A percentile compares a stretch with the other conserved stretches of the same genome.
These are phyloP conservation scores for Clohesyomyces aquaticus DNA, from an alignment of 495 filamentous ascomycete genomes.

Conservation along the genomic window DNA sequence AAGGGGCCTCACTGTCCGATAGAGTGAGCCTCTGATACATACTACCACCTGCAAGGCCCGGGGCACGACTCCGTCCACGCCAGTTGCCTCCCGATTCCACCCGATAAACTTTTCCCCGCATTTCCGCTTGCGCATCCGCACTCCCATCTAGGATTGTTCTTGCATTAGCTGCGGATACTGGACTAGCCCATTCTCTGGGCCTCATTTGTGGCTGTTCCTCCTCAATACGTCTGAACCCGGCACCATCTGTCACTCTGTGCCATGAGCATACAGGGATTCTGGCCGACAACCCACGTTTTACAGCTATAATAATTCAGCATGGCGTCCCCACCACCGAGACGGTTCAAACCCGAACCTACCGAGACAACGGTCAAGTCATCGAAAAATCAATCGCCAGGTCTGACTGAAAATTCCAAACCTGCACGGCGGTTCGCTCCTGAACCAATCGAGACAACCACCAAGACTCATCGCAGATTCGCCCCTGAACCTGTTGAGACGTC, in stretches of 20 bases:
- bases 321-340: constrained; percentile 35
- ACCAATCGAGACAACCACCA: constrained; percentile 64
- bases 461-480: constrained; percentile 48
- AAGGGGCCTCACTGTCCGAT: neutral
- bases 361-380: constrained; percentile 44
- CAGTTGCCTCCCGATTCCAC: constrained; percentile 22
- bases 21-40: neutral
- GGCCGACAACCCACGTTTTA: constrained; percentile 3
- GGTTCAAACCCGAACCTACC: constrained; percentile 45
- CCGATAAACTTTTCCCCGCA: constrained; percentile 36
- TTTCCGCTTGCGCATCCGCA: constrained; percentile 13
- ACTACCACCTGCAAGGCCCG: neutral
- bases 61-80: constrained; percentile 1
- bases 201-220: neutral
- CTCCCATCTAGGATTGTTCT: constrained; percentile 9
- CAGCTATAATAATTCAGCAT: constrained; percentile 3
- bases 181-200: constrained; percentile 4
- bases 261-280: constrained; percentile 23
- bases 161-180: constrained; percentile 22
- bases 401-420: constrained; percentile 38
- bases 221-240: constrained; percentile 1
- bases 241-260: neutral
- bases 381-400: constrained; percentile 23
- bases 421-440: constrained; percentile 56
- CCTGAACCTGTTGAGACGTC: constrained; percentile 16